A percentile compares a stretch with the other conserved stretches of the same genome.
These are phyloP conservation scores for Comarum palustre DNA, from an alignment of 306 rosid genomes.

Conservation along the genomic window DNA sequence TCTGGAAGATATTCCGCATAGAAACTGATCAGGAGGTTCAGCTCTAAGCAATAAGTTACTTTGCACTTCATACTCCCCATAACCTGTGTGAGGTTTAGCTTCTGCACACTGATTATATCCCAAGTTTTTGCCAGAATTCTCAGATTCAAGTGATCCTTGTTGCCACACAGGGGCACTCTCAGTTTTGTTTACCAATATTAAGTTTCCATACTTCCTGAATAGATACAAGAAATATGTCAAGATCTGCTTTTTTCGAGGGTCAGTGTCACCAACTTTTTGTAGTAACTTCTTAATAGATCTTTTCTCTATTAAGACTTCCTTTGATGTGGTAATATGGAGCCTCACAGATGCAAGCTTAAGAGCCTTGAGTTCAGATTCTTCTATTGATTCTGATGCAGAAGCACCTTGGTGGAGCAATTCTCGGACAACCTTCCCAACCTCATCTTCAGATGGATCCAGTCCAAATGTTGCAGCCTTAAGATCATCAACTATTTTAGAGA, in stretches of 20 bases:
- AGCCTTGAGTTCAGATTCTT: slow-evolving; percentile 47
- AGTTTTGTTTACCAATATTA: slow-evolving; percentile 35
- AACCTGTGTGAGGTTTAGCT: slow-evolving; percentile 20
- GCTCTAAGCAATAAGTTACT: slow-evolving; percentile 32
- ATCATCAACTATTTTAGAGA: slow-evolving; percentile 61
- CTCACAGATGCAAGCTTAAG: slow-evolving; percentile 57
- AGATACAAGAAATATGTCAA: slow-evolving; percentile 56
- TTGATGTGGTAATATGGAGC: slow-evolving; percentile 58
- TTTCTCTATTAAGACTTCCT: slow-evolving; percentile 52
- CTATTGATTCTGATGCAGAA: slow-evolving; percentile 46
- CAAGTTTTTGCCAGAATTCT: slow-evolving; percentile 35
- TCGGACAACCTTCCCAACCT: slow-evolving; percentile 56
- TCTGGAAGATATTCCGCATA: slow-evolving; percentile 67
- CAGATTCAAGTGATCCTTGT: slow-evolving; percentile 32
- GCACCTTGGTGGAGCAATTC: slow-evolving; percentile 45
- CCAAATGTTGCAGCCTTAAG: slow-evolving; percentile 48
- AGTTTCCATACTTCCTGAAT: slow-evolving; percentile 46
- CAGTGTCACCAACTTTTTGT: slow-evolving; percentile 37
- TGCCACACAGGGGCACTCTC: slow-evolving; percentile 23
- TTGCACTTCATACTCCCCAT: slow-evolving; percentile 27
- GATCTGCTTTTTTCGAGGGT: slow-evolving; percentile 44
- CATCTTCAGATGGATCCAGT: slow-evolving; percentile 64
- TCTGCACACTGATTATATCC: slow-evolving; percentile 23
- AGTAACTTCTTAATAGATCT: slow-evolving; percentile 60
- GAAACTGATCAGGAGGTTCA: slow-evolving; percentile 59